Evolutionary conservation across 306 rosid species (phyloP).

Genomic region (Vachellia pachyceras): DNA sequence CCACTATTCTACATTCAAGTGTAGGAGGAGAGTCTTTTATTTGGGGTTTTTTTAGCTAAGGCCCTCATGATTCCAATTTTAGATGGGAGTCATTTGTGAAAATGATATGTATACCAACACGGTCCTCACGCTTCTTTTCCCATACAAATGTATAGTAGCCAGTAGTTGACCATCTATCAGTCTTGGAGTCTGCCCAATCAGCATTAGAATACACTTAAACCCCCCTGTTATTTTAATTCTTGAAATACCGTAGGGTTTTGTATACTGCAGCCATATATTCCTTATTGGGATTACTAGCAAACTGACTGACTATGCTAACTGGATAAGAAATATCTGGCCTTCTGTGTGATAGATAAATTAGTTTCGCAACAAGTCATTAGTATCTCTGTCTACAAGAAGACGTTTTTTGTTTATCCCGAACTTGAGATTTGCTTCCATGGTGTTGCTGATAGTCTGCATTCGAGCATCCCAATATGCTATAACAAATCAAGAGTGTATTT

Average conservation of each 20-base stretch:
- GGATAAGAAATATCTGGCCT: neutral
- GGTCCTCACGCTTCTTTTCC: neutral
- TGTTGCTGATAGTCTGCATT: neutral
- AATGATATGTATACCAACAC: neutral
- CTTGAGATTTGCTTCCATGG: neutral
- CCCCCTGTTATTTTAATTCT: neutral
- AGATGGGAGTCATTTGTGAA: neutral
- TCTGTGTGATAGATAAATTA: neutral
- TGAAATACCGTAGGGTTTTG: neutral
- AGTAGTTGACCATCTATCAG: no score
- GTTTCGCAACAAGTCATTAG: neutral
- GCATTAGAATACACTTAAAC: neutral
- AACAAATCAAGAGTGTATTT: neutral
- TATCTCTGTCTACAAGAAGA: neutral
- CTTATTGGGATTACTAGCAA: neutral
- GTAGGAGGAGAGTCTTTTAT: constrained; percentile 1
- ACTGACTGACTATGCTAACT: neutral
- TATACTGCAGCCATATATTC: neutral
- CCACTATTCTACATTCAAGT: neutral
- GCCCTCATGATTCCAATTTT: neutral
- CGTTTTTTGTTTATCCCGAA: neutral
- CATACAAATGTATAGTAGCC: neutral
- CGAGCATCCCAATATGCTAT: neutral
- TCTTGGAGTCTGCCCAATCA: neutral
- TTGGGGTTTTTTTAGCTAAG: constrained; percentile 3